Conservation (phyloP, 108 stramenopile species). For the Nitzschia sp. region DNA sequence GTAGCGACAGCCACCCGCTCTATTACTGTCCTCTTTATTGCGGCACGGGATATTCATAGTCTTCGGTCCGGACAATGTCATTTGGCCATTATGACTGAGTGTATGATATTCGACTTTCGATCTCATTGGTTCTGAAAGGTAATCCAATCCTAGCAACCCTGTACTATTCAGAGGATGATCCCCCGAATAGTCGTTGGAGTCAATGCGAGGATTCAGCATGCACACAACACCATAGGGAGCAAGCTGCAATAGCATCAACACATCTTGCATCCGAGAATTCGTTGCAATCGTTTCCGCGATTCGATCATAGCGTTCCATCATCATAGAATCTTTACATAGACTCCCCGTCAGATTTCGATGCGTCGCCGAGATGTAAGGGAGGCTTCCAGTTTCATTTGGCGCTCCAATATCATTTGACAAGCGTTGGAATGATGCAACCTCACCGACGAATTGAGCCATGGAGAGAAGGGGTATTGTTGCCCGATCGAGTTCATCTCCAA, state of each 20-base stretch:
- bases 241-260: constrained; percentile 40
- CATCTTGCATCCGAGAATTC: constrained; percentile 27
- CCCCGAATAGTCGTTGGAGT: constrained; percentile 35
- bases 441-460: constrained; percentile 40
- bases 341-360: constrained; percentile 44
- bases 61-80: background rate
- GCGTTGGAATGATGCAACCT: constrained; percentile 30
- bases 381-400: constrained; percentile 2
- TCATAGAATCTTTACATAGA: constrained; percentile 34
- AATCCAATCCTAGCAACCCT: constrained; percentile 27
- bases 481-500: constrained; percentile 36
- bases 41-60: constrained; percentile 38
- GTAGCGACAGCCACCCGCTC: constrained; percentile 47
- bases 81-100: background rate
- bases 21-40: constrained; percentile 30
- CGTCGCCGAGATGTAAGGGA: constrained; percentile 1
- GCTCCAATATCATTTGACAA: constrained; percentile 31
- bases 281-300: constrained; percentile 38
- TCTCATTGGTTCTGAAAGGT: constrained; percentile 24
- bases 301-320: constrained; percentile 21
- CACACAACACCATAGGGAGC: constrained; percentile 46
- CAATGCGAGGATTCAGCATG: constrained; percentile 34
- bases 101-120: background rate
- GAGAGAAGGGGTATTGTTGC: constrained; percentile 40
- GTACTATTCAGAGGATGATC: constrained; percentile 25